Evolutionary conservation across 176 grass and related monocot species (phyloP), one percentile per base, ranked within the genome.

Genomic region (Paspalum vaginatum): DNA sequence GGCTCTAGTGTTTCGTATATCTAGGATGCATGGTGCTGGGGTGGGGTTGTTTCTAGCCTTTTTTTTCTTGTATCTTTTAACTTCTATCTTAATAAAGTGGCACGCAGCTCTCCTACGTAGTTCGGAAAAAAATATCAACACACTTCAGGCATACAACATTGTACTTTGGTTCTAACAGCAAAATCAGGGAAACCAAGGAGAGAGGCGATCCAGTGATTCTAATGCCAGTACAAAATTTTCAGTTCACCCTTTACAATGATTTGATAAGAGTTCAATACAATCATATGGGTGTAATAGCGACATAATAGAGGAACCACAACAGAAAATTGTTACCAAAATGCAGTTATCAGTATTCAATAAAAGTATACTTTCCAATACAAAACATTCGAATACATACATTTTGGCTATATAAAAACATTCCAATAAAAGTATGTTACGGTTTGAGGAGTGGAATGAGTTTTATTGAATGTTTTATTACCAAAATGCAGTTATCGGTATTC

Each of bases 111-210:
- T n/a, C n/a, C n/a, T n/a, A n/a, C n/a, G n/a, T n/a, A n/a, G n/a
- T n/a, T n/a, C n/a, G n/a, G n/a, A n/a, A n/a, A n/a, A n/a, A n/a
- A n/a, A n/a, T n/a, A n/a, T n/a, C n/a, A n/a, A n/a, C n/a, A n/a
- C 85, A 68, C 78, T 93, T 91, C 70, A 76, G 81, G 47, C 68
- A 54, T 41, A 46, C 39, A 81, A 20, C 46, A 57, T 64, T 25
- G 72, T 83, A 46, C 38, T 37, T 51, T 76, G 80, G 38, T 67
- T 73, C 59, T 68, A 62, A 68, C 22, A 78, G 44, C n/a, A n/a
- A n/a, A n/a, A n/a, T n/a, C n/a, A n/a, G n/a, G 67, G 21, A 83
- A 72, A 79, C 68, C 9, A 52, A 59, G 77, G 51, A 42, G 63
- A 84, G 58, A 55, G 49, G 48, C 43, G 56, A 69, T 66, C 74